Conservation (phyloP, 192 early-diverging fungal species). For the Coemansia interrupta region DNA sequence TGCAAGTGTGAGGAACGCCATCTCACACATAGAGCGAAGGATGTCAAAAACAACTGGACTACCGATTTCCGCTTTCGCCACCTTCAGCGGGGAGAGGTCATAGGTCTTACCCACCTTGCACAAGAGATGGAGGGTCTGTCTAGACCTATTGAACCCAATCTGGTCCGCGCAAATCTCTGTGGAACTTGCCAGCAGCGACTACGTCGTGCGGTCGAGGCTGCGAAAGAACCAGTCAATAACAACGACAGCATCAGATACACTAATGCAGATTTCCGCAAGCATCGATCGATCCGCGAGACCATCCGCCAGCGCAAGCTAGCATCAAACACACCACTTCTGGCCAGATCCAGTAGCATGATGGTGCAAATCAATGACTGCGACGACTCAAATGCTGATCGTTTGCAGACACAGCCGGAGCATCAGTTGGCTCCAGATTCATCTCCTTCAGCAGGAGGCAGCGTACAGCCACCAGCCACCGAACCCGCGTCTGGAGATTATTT, state of each 20-base stretch:
- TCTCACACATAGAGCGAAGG: slow-evolving; percentile 22
- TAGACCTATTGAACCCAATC: slow-evolving; percentile 23
- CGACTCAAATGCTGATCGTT: background rate
- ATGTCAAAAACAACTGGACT: slow-evolving; percentile 24
- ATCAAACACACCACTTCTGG: too few relatives aligned
- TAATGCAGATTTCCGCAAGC: slow-evolving; percentile 39
- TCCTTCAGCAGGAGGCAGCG: too few relatives aligned
- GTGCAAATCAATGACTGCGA: too few relatives aligned
- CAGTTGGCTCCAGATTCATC: too few relatives aligned
- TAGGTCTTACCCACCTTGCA: slow-evolving; percentile 11
- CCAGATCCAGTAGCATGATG: background rate
- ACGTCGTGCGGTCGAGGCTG: slow-evolving; percentile 31
- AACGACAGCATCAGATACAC: background rate
- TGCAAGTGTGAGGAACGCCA: slow-evolving; percentile 23
- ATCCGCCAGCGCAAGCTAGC: slow-evolving; percentile 12
- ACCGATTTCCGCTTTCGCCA: slow-evolving; percentile 44
- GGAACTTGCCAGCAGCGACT: slow-evolving; percentile 49
- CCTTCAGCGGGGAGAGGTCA: slow-evolving; percentile 15
- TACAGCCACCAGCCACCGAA: too few relatives aligned
- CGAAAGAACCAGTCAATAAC: slow-evolving; percentile 7
- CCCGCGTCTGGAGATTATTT: too few relatives aligned
- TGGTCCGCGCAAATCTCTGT: slow-evolving; percentile 43
- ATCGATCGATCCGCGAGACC: slow-evolving; percentile 37
- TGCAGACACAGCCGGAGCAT: too few relatives aligned
- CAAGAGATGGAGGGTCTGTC: slow-evolving; percentile 10